Evolutionary conservation across 257 asterid genomes (phyloP), one percentile per base, ranked within the genome.

Genomic region (Solanum tacnaense): DNA sequence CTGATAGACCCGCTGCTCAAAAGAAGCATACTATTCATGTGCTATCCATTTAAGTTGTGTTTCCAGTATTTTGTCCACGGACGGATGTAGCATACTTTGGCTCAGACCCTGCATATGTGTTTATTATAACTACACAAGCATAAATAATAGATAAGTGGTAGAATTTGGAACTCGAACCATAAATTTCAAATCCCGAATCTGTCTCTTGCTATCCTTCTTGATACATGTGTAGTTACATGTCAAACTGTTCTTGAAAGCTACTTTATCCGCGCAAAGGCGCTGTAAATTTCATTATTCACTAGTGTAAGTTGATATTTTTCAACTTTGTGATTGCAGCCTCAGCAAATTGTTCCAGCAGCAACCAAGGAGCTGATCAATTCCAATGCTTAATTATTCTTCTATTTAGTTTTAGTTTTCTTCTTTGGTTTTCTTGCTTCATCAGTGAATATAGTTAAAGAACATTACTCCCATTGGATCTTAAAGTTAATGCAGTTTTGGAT

Each of bases 301-400:
- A 56, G 10, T 56, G 65, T 13, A 68, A 6, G 18, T 82, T 58
- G 27, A 60, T 38, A 20, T 79, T 7, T 20, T 12, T 20, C 56
- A 12, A 25, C 35, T 67, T 29, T 88, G 84, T 91, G 86, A 34
- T 87, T 91, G 92, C 96, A 95, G 98, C 95, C 95, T 13, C 88
- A 76, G 89, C 81, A 89, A 78, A 75, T 75, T 29, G 89, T 89
- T 39, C 82, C 89, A 3, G 84, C 81, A 34, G 39, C 88, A 8
- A 27, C 86, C 21, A 90, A 78, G 84, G 93, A 93, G 89, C 52
- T 94, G 91, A 89, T 92, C 12, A 91, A 88, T 32, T 56, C 92
- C 44, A 89, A 90, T 81, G 67, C 92, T 87, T 92, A 87, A 92
- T 70, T 16, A 8, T 71, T 31, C n/a, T 71, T 71, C 35, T 31